A percentile compares a stretch with the other conserved stretches of the same genome.
phyloP scores from a whole-genome alignment of 169 alveolate species.

The Ichthyophthirius multifiliis region DNA sequence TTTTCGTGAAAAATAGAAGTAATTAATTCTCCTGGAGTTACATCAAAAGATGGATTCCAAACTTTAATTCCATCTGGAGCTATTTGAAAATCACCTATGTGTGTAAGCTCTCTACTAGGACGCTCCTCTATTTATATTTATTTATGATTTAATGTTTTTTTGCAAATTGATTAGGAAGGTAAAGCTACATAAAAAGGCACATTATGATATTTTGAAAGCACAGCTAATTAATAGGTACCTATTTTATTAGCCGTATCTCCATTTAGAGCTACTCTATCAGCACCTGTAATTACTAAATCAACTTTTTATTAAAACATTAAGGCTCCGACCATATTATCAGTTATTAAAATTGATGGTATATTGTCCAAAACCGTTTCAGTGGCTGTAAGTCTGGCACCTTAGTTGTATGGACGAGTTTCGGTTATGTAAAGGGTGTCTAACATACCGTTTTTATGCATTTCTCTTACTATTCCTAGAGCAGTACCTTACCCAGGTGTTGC shows the following conservation, averaged over 20 bases:
- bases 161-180: not conserved
- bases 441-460: not conserved
- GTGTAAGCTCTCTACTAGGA: not conserved
- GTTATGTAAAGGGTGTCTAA: constrained; percentile 3
- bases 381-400: constrained; percentile 17
- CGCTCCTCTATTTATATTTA: constrained; percentile 2
- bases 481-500: constrained; percentile 21
- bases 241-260: constrained; percentile 16
- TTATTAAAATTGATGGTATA: not conserved
- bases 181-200: not conserved
- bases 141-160: not conserved
- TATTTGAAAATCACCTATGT: not conserved
- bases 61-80: not conserved
- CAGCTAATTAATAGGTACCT: constrained; percentile 6
- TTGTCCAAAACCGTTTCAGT: constrained; percentile 4
- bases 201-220: not conserved
- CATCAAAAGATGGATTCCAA: constrained; percentile 17
- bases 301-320: constrained; percentile 2
- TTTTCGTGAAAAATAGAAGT: not conserved
- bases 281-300: constrained; percentile 11
- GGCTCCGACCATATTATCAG: constrained; percentile 18
- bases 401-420: constrained; percentile 9
- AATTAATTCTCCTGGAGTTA: not conserved
- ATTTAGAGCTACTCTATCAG: constrained; percentile 15
- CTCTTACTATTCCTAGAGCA: constrained; percentile 16